Evolutionary conservation across 2,329 filamentous ascomycete genomes (phyloP), one percentile per base, ranked within the genome.

Genomic region (Triangularia verruculosa): DNA sequence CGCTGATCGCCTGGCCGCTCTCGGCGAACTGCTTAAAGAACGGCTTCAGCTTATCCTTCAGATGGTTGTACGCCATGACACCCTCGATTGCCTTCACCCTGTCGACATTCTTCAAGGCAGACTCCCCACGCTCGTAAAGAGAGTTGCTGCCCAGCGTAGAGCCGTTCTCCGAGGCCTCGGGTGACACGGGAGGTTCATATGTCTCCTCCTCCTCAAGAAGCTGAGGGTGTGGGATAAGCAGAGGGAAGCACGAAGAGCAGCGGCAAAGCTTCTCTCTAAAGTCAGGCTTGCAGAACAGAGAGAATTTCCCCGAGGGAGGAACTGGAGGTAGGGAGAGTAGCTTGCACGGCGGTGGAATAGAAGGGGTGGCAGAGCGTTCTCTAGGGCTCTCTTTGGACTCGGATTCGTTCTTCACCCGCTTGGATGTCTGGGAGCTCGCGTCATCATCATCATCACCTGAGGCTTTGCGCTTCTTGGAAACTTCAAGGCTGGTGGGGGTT

Each of bases 11-110:
- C 75, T 91, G 81, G 0, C 94, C 94, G 67, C 89, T 96, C 74
- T 97, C 92, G 0, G 95, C 95, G 74, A 97, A 99, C 52, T 96
- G 90, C 77, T 93, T 88, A 72, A 99, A 86, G 75, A 99, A 98
- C 0, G 89, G 89, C 80, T 94, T 97, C n/a, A 99, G 87, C 74
- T 94, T 93, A 73, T 98, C 93, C 73, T 96, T 95, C 65, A 99
- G 84, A 72, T 96, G 90, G 72, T 98, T 97, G 78, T 98, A 99
- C 0, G 93, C 94, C 93, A 98, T 97, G 54, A 96, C 94, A 15
- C 95, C 95, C 75, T 99, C 91, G 62, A 99, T 97, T 4, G 95
- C 95, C 13, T 89, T 85, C 7, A 98, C 94, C 1, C 95, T 90
- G 74, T 99, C 95, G 62, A 99, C 89, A 71, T 92, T 96, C 74